phyloP scores from a whole-genome alignment of 306 rosid genomes.

The Dalbergia cochinchinensis region DNA sequence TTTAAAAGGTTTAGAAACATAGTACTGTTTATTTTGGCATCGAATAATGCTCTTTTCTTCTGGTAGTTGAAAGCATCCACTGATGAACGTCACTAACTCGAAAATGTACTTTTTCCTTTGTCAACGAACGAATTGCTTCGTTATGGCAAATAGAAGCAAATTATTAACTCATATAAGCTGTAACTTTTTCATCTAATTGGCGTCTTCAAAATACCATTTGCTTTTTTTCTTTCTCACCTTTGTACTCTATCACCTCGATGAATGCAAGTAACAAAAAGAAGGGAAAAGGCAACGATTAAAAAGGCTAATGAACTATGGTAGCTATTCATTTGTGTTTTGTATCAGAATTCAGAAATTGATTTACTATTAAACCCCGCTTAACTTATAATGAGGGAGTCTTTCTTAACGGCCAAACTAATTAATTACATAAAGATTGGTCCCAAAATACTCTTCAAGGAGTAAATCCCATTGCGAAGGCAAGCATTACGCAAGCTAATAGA shows the following conservation, averaged over 20 bases:
- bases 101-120: neutral
- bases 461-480: constrained; percentile 38
- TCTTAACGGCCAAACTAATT: constrained; percentile 21
- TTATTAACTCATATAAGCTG: constrained; percentile 1
- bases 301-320: neutral
- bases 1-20: constrained; percentile 22
- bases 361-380: neutral
- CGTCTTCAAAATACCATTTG: neutral
- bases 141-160: constrained; percentile 15
- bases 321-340: neutral
- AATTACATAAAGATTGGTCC: constrained; percentile 43
- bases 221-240: neutral
- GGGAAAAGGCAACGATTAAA: neutral
- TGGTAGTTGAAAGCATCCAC: constrained; percentile 27
- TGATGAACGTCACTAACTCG: neutral
- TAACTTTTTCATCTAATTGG: constrained; percentile 18
- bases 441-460: constrained; percentile 44
- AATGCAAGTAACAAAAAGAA: constrained; percentile 1
- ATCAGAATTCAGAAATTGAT: neutral
- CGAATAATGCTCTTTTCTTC: constrained; percentile 23
- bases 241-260: neutral
- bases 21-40: constrained; percentile 42
- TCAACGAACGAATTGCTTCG: neutral
- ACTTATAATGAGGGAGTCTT: neutral
- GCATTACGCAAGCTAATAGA: constrained; percentile 50